Percentiles rank a stretch among this genome's conserved stretches.
These are phyloP conservation scores for Xylariomycetidae sp. DNA, from an alignment of 2,329 filamentous ascomycete species.

Conservation along the genomic window DNA sequence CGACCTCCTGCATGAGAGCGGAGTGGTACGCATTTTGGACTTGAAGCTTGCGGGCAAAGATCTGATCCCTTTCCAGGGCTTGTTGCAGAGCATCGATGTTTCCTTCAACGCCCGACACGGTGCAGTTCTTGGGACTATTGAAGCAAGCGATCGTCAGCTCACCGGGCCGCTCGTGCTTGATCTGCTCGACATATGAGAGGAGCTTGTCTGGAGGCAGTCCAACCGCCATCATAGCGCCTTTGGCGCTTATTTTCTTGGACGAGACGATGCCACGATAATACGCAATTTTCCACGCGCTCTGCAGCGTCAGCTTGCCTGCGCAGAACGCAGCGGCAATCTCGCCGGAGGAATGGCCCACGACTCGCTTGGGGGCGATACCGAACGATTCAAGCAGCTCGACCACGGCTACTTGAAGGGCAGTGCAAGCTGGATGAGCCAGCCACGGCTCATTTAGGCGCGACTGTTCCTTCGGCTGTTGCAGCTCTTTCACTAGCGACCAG, in stretches of 20 bases:
- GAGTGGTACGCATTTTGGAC: conserved; percentile 30
- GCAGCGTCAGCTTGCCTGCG: too few species aligned
- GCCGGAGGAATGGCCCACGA: neutral
- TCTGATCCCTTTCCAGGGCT: conserved; percentile 10
- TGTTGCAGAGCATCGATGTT: conserved; percentile 14
- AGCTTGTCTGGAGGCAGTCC: too few species aligned
- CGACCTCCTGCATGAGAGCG: conserved; percentile 22
- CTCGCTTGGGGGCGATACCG: neutral
- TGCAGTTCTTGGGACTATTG: conserved; percentile 27
- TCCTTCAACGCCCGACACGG: conserved; percentile 25
- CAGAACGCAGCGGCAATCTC: neutral
- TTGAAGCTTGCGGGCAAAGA: conserved; percentile 23
- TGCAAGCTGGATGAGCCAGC: neutral
- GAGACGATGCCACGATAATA: conserved; percentile 11
- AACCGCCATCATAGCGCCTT: conserved; percentile 27
- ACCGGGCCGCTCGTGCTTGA: too few species aligned
- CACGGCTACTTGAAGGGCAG: neutral
- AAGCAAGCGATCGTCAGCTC: conserved; percentile 21
- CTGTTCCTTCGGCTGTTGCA: neutral
- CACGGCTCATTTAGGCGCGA: neutral
- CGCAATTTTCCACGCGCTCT: conserved; percentile 12
- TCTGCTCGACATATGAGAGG: too few species aligned
- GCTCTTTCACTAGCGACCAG: neutral
- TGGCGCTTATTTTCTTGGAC: neutral
- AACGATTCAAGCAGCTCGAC: neutral